Conservation (phyloP, 257 asterid species). For the Solanum okadae region DNA sequence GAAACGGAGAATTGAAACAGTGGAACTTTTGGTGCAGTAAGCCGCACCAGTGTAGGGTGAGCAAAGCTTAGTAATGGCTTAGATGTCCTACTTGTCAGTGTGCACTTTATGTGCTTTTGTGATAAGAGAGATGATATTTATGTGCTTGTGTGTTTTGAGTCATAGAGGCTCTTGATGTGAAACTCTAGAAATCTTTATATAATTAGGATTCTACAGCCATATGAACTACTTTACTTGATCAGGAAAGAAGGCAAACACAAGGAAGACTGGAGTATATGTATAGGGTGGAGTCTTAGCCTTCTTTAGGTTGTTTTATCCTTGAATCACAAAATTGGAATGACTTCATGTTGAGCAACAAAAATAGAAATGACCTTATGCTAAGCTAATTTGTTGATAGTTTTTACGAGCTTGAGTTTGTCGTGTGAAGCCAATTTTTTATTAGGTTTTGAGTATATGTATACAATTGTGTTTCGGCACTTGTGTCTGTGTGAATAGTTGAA, state of each 20-base stretch:
- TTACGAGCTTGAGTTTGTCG: background rate
- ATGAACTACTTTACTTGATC: slow-evolving; percentile 34
- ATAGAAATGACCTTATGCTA: background rate
- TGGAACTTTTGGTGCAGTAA: background rate
- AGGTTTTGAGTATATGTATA: background rate
- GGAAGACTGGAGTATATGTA: background rate
- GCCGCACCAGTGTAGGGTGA: background rate
- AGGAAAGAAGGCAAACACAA: slow-evolving; percentile 7
- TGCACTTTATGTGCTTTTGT: background rate
- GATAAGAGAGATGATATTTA: background rate
- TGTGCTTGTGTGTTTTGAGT: background rate
- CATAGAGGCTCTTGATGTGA: background rate
- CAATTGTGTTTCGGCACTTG: background rate
- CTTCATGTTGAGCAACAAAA: background rate
- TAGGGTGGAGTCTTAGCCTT: background rate
- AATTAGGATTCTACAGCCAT: slow-evolving; percentile 17
- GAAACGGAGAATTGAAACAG: background rate
- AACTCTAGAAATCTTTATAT: background rate
- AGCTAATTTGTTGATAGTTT: background rate
- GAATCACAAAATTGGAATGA: background rate
- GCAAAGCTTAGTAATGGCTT: background rate
- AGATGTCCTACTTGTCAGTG: background rate
- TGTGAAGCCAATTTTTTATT: background rate
- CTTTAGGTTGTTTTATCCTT: background rate
- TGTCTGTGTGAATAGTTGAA: background rate